phyloP scores from a whole-genome alignment of 148 eudicot species.

The Oxyria digyna region DNA sequence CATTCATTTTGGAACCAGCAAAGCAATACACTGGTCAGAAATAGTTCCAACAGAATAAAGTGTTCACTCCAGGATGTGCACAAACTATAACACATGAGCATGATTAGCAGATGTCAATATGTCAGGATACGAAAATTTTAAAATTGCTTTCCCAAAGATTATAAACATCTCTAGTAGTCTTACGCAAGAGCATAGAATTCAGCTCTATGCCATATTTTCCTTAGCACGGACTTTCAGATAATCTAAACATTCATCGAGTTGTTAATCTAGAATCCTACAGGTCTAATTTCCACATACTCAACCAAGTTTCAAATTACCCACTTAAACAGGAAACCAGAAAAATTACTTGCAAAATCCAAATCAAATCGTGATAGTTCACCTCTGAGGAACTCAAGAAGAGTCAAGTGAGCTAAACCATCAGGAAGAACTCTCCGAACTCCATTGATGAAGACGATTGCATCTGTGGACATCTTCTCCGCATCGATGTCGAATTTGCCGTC shows the following conservation, averaged over 20 bases:
- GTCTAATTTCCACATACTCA: background rate
- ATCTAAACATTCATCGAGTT: background rate
- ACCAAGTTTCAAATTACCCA: background rate
- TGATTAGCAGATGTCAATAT: background rate
- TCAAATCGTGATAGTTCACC: constrained; percentile 26
- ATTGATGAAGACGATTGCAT: constrained; percentile 67
- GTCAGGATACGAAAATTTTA: background rate
- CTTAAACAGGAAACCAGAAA: background rate
- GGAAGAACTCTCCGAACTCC: constrained; percentile 70
- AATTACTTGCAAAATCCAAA: background rate
- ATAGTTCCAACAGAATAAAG: background rate
- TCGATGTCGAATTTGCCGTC: constrained; percentile 27
- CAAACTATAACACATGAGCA: background rate
- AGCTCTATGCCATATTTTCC: background rate
- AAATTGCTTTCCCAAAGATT: background rate
- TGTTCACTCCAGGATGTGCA: background rate
- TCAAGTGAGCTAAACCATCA: constrained; percentile 89
- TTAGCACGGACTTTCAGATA: background rate
- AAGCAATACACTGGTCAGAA: background rate
- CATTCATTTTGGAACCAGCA: background rate
- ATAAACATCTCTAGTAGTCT: background rate
- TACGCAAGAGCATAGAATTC: background rate
- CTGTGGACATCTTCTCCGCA: constrained; percentile 29
- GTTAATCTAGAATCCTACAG: background rate
- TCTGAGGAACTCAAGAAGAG: constrained; percentile 92